A percentile compares a stretch with the other conserved stretches of the same genome.
phyloP scores from a whole-genome alignment of 2,329 filamentous ascomycete genomes.

The Verticillium isaacii region DNA sequence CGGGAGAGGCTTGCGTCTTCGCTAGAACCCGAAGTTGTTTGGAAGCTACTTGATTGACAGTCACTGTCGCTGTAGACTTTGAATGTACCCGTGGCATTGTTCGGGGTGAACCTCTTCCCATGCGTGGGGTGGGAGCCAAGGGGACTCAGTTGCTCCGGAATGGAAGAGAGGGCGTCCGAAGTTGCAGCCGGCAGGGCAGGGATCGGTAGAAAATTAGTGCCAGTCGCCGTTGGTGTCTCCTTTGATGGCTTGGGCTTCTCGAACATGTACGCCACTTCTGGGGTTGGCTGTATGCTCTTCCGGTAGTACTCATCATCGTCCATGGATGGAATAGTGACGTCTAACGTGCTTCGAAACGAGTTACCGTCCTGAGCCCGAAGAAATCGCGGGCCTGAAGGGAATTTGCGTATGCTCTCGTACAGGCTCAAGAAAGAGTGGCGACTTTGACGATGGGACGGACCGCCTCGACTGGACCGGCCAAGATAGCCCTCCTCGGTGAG shows the following conservation, averaged over 20 bases:
- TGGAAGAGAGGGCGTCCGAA: constrained; percentile 10
- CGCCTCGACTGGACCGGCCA: neutral
- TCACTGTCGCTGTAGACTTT: constrained; percentile 4
- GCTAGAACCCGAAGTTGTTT: constrained; percentile 3
- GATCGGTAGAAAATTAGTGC: neutral
- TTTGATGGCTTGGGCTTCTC: constrained; percentile 1
- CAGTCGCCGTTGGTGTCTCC: neutral
- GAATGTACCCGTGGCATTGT: neutral
- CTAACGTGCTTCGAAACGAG: constrained; percentile 22
- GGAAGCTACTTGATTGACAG: constrained; percentile 2
- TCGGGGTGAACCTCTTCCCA: constrained; percentile 7
- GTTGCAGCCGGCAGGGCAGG: neutral
- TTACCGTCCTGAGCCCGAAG: constrained; percentile 14
- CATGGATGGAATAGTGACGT: constrained; percentile 21
- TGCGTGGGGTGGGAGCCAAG: constrained; percentile 8
- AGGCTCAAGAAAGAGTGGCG: constrained; percentile 3
- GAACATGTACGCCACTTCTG: constrained; percentile 15
- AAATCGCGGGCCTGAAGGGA: constrained; percentile 8
- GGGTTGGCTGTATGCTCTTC: constrained; percentile 17
- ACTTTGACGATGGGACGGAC: neutral
- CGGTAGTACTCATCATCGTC: constrained; percentile 3
- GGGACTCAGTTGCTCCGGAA: constrained; percentile 9
- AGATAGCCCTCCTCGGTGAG: constrained; percentile 1
- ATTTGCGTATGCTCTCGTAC: constrained; percentile 16
- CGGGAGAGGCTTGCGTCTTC: constrained; percentile 3